Evolutionary conservation across 805 yeast species (phyloP).

Genomic region (Millerago galiae): DNA sequence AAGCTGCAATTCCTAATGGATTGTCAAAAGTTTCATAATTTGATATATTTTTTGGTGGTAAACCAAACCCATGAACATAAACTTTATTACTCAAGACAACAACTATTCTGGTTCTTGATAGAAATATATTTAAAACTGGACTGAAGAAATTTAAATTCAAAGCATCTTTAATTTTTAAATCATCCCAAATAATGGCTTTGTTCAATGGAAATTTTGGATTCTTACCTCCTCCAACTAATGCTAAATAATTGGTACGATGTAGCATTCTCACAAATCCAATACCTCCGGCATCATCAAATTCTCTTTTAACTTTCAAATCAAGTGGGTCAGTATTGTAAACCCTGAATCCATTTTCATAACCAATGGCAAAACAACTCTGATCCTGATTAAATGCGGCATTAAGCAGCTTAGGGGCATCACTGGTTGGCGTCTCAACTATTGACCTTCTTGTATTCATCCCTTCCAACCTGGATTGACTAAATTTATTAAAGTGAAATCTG

Average conservation of each 20-base stretch:
- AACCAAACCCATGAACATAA: conserved; percentile 70
- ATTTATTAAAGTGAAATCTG: neutral
- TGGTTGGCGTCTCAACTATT: conserved; percentile 10
- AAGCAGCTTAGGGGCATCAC: conserved; percentile 12
- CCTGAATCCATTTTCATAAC: conserved; percentile 73
- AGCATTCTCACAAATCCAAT: conserved; percentile 78
- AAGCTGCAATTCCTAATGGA: conserved; percentile 21
- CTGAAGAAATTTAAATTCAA: conserved; percentile 68
- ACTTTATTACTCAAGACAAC: conserved; percentile 65
- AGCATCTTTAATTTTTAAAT: conserved; percentile 68
- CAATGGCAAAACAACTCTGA: conserved; percentile 81
- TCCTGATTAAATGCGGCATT: conserved; percentile 68
- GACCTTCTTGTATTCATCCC: conserved; percentile 21
- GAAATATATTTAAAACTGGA: conserved; percentile 65
- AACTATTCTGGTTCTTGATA: conserved; percentile 71
- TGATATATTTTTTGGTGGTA: conserved; percentile 62
- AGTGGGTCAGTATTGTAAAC: conserved; percentile 87
- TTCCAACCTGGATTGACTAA: no score
- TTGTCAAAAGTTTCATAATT: conserved; percentile 24
- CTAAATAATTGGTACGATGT: conserved; percentile 85
- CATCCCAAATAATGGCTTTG: conserved; percentile 89
- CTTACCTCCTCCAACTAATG: conserved; percentile 84
- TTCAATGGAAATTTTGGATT: conserved; percentile 73
- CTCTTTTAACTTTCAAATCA: conserved; percentile 62
- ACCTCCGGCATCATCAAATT: conserved; percentile 42